Evolutionary conservation across 1,284 basidiomycete species (phyloP).

Genomic region (Thelephora terrestris): DNA sequence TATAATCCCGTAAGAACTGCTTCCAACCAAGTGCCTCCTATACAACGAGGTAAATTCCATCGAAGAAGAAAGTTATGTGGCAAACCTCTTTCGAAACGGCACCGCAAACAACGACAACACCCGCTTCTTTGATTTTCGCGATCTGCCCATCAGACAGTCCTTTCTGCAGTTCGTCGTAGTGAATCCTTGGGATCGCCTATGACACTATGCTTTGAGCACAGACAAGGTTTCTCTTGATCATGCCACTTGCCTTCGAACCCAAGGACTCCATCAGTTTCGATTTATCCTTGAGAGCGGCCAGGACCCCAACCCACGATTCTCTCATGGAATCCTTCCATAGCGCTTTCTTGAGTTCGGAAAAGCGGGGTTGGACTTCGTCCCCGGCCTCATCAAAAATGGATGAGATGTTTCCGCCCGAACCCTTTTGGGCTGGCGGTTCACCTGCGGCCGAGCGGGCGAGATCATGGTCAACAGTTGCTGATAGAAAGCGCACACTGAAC

Average conservation of each 20-base stretch:
- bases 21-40: conserved; percentile 60
- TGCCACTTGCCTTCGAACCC: conserved; percentile 29
- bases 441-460: too few species aligned
- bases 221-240: conserved; percentile 1
- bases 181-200: conserved; percentile 49
- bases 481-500: too few species aligned
- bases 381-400: too few species aligned
- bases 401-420: too few species aligned
- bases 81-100: conserved; percentile 46
- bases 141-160: conserved; percentile 32
- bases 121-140: conserved; percentile 40
- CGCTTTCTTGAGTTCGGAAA: conserved; percentile 48
- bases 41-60: neutral
- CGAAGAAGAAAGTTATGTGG: too few species aligned
- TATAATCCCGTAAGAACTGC: conserved; percentile 43
- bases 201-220: neutral
- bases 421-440: too few species aligned
- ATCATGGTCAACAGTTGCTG: too few species aligned
- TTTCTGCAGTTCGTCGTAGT: conserved; percentile 36
- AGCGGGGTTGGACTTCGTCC: conserved; percentile 15
- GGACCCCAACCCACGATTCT: conserved; percentile 46
- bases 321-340: conserved; percentile 40
- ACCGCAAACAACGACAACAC: conserved; percentile 50
- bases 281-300: conserved; percentile 36
- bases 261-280: conserved; percentile 33